phyloP scores from a whole-genome alignment of 345 rosid genomes.

The Raphanus sativus region DNA sequence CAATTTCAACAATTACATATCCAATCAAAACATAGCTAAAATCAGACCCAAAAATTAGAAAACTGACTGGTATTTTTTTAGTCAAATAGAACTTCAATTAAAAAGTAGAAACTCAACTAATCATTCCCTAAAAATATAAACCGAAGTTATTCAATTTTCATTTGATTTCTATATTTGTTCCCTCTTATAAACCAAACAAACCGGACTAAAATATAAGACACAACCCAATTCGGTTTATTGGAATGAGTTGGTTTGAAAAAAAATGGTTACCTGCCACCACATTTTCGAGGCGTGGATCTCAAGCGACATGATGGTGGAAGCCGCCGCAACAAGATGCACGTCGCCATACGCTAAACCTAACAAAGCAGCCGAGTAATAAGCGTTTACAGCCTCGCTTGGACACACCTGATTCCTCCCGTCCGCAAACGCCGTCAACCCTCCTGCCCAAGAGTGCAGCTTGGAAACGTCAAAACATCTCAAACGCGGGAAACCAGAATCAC shows the following conservation, averaged over 20 bases:
- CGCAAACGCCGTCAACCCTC: constrained; percentile 72
- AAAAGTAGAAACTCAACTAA: neutral
- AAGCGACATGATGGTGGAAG: constrained; percentile 62
- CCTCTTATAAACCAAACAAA: neutral
- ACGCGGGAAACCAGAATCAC: constrained; percentile 46
- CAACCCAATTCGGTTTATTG: neutral
- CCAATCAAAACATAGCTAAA: neutral
- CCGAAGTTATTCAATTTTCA: neutral
- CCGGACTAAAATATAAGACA: neutral
- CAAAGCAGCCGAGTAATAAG: constrained; percentile 83
- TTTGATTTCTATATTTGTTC: neutral
- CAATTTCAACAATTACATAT: neutral
- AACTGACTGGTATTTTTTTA: neutral
- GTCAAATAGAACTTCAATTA: neutral
- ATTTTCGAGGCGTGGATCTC: constrained; percentile 85
- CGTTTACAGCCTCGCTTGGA: constrained; percentile 89
- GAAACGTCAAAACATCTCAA: constrained; percentile 83
- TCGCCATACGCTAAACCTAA: constrained; percentile 95
- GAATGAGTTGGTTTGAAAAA: neutral
- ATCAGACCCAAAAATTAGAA: neutral
- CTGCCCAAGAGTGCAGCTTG: constrained; percentile 94
- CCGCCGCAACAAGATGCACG: constrained; percentile 57
- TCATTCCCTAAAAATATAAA: neutral
- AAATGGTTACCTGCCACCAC: constrained; percentile 80
- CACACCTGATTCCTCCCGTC: constrained; percentile 88